Base-by-base conservation (phyloP, 2,329 filamentous ascomycete genomes). In the Knufia petricola region DNA sequence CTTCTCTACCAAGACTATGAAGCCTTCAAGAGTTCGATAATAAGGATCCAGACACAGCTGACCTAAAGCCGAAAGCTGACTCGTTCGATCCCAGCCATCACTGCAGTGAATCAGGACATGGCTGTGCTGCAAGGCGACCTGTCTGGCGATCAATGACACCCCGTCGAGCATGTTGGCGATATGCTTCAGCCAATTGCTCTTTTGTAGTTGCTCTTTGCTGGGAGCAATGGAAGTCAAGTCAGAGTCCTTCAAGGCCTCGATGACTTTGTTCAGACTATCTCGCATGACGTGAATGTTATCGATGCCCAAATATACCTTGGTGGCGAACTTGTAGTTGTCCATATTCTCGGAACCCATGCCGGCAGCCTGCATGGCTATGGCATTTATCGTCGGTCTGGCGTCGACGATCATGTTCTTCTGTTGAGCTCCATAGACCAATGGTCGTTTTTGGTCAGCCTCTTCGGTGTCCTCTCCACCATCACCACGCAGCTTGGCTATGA, bases 251-350 rank as follows among this genome's bases (percentile, higher is more conserved):
- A 98, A 71, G 2, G 87, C 84, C 54, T 94, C 89, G 46, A 95
- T 75, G 17, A 98, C 85, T 57, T 84, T 90, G 58, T 84, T 82
- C 28, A 98, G 73, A 1, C 90, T 96, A 53, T 85, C 84, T 50
- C 92, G 79, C 92, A 98, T 98, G 53, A 95, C 88, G 62, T 98
- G 92, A 52, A 98, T 96, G 63, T 98, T 98, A 64, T 94, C 90
- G 60, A 98, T 98, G 54, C 87, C 92, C 49, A 98, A 76, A 62
- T 94, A 98, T 24, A 84, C 84, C 66, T 95, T 95, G 51, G 83
- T 84, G 13, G 88, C 87, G 60, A 89, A 90, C 53, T 84, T 87
- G 69, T 98, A 98, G 66, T 95, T 85, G 55, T 95, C 87, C 86
- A 96, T 95, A 60, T 95, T 95, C 66, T 98, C 92, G 0, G 90